Evolutionary conservation across 1,284 basidiomycete species (phyloP), one percentile per base, ranked within the genome.

Genomic region (Peniophora sp.): DNA sequence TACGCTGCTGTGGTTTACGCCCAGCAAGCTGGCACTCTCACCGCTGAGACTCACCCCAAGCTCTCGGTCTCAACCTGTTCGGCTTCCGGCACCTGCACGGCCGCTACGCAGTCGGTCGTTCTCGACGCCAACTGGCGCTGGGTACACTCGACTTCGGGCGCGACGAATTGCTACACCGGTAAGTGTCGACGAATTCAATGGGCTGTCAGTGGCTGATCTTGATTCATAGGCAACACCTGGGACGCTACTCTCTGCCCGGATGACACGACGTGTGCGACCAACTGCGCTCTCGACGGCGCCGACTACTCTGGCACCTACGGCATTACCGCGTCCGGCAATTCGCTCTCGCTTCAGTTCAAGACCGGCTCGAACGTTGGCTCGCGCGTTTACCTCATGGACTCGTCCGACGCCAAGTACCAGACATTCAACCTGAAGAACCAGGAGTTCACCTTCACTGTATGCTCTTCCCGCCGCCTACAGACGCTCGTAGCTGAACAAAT

Each of bases 361-460:
- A 77, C 74, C n/a, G 53, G 58, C 22, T 56, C 61, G 57, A 80
- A 80, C 68, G 65, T 79, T 62, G 78, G 78, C 39, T 78, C 77
- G n/a, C 77, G 78, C 58, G 69, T 78, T 48, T 79, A 78, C 66
- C 70, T 80, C 51, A 66, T 80, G 65, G 27, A 32, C 27, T 67
- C 67, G 60, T 41, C 38, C 19, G 67, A 72, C 55, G 65, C 64
- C 52, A 58, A 65, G 51, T 79, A 78, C 65, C 61, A 78, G 64
- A 69, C 71, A 60, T 79, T 79, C 71, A 72, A 75, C 56, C 68
- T 74, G 51, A 60, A 69, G 57, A 78, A 78, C 65, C 70, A 75
- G 58, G 77, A 80, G 64, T 79, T 80, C 63, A 70, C 74, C 36
- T 78, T 79, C 63, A 76, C 78, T n/a, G n/a, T n/a, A n/a, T n/a